phyloP scores from a whole-genome alignment of 2,329 filamentous ascomycete species.

The Phaeomoniella chlamydospora region DNA sequence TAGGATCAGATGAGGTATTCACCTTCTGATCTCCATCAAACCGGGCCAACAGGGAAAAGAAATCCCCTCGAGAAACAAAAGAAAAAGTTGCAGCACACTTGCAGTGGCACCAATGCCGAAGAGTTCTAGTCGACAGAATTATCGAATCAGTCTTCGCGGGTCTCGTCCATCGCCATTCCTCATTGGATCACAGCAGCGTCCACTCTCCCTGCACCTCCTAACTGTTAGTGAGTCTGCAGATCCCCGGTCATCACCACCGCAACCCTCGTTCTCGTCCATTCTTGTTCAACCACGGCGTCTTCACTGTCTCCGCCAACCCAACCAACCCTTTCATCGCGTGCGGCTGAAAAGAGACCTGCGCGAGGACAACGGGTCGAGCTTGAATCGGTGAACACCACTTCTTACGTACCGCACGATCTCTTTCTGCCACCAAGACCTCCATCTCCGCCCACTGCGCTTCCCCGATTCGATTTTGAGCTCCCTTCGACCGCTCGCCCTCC shows the following conservation, averaged over 20 bases:
- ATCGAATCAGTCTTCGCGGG: neutral
- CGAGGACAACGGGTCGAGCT: constrained; percentile 11
- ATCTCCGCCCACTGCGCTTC: constrained; percentile 2
- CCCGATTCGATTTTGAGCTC: constrained; percentile 8
- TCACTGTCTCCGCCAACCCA: constrained; percentile 2
- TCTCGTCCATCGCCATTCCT: neutral
- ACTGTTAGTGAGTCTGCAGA: neutral
- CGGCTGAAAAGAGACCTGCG: constrained; percentile 18
- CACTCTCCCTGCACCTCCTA: neutral
- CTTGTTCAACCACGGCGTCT: constrained; percentile 8
- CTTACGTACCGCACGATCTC: constrained; percentile 7
- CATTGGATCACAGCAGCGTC: neutral
- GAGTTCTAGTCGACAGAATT: neutral
- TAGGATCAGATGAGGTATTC: neutral
- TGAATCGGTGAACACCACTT: neutral
- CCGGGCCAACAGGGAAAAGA: too few species aligned
- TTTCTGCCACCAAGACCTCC: constrained; percentile 5
- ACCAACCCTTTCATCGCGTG: constrained; percentile 20
- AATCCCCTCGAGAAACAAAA: too few species aligned
- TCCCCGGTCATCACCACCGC: neutral
- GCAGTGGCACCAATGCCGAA: neutral
- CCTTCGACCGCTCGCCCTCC: constrained; percentile 10
- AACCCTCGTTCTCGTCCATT: too few species aligned
- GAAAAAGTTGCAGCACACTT: neutral
- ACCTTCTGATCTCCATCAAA: neutral